phyloP scores from a whole-genome alignment of 2,329 filamentous ascomycete genomes.

The Shiraia sp. region DNA sequence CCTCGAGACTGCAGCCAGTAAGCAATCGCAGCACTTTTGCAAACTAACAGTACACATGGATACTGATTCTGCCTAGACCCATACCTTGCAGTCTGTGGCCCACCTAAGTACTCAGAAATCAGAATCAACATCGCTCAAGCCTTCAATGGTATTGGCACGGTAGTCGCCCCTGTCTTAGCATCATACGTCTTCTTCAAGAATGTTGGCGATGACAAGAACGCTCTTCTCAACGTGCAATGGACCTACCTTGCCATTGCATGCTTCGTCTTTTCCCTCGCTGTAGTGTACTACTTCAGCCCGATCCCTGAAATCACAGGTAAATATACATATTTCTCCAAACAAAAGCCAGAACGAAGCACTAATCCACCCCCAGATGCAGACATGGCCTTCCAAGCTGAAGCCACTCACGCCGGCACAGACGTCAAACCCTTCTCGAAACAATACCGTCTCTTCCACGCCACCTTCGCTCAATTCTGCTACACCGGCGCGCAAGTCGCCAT shows the following conservation, averaged over 20 bases:
- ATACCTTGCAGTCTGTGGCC: slow-evolving; percentile 56
- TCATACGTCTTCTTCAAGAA: slow-evolving; percentile 65
- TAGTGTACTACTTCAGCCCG: slow-evolving; percentile 61
- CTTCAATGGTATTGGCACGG: slow-evolving; percentile 62
- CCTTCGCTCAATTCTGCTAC: slow-evolving; percentile 78
- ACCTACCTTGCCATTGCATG: slow-evolving; percentile 65
- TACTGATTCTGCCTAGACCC: background rate
- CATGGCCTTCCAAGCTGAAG: slow-evolving; percentile 58
- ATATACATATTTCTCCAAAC: background rate
- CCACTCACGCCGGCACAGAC: slow-evolving; percentile 42
- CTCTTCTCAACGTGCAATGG: slow-evolving; percentile 65
- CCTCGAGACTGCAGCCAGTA: slow-evolving; percentile 63
- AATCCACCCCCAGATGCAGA: slow-evolving; percentile 44
- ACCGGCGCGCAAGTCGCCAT: slow-evolving; percentile 70
- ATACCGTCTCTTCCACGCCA: slow-evolving; percentile 75
- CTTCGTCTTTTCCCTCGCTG: slow-evolving; percentile 61
- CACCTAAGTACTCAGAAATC: slow-evolving; percentile 62
- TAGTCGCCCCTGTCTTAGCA: slow-evolving; percentile 62
- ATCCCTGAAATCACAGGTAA: slow-evolving; percentile 58
- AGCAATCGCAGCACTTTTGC: slow-evolving; percentile 36
- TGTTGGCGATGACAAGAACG: slow-evolving; percentile 53
- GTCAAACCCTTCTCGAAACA: slow-evolving; percentile 60
- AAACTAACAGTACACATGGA: background rate
- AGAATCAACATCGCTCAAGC: slow-evolving; percentile 63
- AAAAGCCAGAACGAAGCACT: background rate